Conservation (phyloP, 148 eudicot genomes). For the Arctostaphylos glauca region DNA sequence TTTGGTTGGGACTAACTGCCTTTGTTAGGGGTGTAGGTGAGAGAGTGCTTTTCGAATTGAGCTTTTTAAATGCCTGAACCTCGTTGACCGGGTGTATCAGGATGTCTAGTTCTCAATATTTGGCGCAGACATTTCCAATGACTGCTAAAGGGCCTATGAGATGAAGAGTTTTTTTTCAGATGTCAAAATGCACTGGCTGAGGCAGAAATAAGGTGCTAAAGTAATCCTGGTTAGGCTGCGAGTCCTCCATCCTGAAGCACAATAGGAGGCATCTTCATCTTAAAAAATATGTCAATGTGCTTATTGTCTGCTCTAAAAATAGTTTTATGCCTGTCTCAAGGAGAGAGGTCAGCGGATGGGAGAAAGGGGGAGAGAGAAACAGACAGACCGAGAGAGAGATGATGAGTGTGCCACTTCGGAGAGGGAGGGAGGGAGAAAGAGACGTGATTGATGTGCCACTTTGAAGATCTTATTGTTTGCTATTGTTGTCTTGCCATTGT, state of each 20-base stretch:
- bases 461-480: not conserved
- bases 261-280: not conserved
- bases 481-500: not conserved
- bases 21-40: not conserved
- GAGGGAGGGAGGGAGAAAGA: too few species aligned
- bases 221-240: not conserved
- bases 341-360: not conserved
- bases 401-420: not conserved
- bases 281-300: not conserved
- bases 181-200: not conserved
- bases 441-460: not conserved
- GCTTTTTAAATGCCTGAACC: not conserved
- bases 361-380: not conserved
- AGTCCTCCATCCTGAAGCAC: not conserved
- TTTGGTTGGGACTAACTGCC: not conserved
- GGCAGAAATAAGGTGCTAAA: not conserved
- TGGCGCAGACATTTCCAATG: not conserved
- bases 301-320: not conserved
- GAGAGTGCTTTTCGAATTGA: not conserved
- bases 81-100: not conserved
- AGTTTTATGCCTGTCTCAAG: not conserved
- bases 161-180: not conserved
- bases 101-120: too few species aligned
- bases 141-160: not conserved
- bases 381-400: not conserved